Base-by-base conservation (phyloP, 345 rosid genomes). In the Fremontodendron californicum region DNA sequence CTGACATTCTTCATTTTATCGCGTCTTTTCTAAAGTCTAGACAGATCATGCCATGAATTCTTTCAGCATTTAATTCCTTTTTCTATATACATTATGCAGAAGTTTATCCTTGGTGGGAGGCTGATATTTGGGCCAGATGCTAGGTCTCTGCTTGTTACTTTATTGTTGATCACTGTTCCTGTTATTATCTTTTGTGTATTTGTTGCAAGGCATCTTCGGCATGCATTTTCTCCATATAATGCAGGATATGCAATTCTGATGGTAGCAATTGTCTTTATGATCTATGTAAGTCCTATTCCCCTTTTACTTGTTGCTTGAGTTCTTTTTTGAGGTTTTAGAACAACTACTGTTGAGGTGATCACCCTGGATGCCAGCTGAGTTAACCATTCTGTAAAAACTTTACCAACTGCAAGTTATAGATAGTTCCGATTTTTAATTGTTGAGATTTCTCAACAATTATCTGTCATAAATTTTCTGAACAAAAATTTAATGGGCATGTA, bases 101-200 rank as follows among this genome's bases (percentile, higher is more conserved):
- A 88, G 64, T 92, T 94, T 83, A 75, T 92, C 73, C 82, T 96
- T 79, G 90, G 90, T 81, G 99, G 98, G 79, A 92, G 99, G 81
- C 82, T 96, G 86, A 89, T 96, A 75, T 96, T 96, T 82, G 99
- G 99, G 51, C 99, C 99, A 68, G 98, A 96, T 90, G 97, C 94
- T 58, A 87, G 76, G 79, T 93, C 98, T 60, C 77, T 96, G 73
- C 82, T 90, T 65, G 82, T 84, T 74, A 96, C 99, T 33, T 84
- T 96, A 61, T 81, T 90, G 63, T 83, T 96, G 81, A 87, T 93
- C 87, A 87, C 87, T 61, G 86, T 82, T 77, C 98, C 98, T 4
- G 87, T 90, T 75, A 63, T 88, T 74, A 78, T 92, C 83, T 96
- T 96, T 87, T 93, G 92, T 79, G 89, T 89, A 65, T 93, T 93